These are phyloP conservation scores for Coemansia sp. DNA, from an alignment of 192 early-diverging fungal genomes.

Conservation along the genomic window DNA sequence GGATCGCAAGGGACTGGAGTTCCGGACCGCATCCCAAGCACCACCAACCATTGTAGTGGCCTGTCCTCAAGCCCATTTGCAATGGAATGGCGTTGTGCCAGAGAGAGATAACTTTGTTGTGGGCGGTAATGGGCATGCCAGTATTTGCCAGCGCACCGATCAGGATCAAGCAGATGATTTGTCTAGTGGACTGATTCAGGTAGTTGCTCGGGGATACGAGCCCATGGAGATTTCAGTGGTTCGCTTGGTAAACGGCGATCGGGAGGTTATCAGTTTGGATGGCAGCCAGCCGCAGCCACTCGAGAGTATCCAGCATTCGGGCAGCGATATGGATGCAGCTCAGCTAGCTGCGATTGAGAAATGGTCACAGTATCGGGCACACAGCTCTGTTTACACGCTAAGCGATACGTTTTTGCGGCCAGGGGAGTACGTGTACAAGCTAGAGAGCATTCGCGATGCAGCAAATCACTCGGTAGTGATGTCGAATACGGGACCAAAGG, in stretches of 20 bases:
- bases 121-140: constrained; percentile 43
- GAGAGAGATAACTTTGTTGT: constrained; percentile 30
- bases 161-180: neutral
- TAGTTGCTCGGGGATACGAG: constrained; percentile 41
- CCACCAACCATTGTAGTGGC: constrained; percentile 42
- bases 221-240: constrained; percentile 46
- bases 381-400: constrained; percentile 21
- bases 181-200: constrained; percentile 27
- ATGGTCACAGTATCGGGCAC: constrained; percentile 32
- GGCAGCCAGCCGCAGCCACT: constrained; percentile 16
- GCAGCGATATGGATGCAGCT: neutral
- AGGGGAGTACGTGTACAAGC: constrained; percentile 51
- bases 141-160: constrained; percentile 42
- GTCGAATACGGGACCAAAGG: constrained; percentile 9
- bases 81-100: constrained; percentile 21
- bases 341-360: constrained; percentile 10
- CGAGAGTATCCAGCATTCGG: neutral
- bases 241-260: constrained; percentile 43
- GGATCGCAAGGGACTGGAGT: constrained; percentile 43
- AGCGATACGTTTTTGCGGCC: constrained; percentile 44
- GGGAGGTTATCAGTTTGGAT: constrained; percentile 44
- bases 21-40: constrained; percentile 34
- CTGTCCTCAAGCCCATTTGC: constrained; percentile 37
- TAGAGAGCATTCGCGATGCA: constrained; percentile 37
- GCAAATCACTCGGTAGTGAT: constrained; percentile 41